Evolutionary conservation across 768 basidiomycete genomes (phyloP).

Genomic region (Termitomyces sp.): DNA sequence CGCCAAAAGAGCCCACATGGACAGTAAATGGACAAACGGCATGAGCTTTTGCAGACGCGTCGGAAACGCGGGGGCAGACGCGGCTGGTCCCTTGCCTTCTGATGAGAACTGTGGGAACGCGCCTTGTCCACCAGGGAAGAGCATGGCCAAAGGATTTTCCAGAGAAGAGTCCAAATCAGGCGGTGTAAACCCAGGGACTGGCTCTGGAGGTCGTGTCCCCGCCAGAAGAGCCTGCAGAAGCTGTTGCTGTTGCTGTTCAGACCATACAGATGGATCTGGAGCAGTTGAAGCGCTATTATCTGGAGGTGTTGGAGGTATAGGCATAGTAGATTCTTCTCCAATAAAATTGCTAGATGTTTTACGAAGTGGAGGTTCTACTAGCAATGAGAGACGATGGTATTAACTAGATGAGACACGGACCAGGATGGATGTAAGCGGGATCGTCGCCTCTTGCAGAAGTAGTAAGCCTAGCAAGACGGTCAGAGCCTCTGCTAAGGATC

Average conservation of each 20-base stretch:
- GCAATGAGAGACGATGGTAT: neutral
- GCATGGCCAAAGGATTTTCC: constrained; percentile 47
- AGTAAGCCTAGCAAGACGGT: constrained; percentile 78
- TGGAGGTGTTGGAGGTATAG: constrained; percentile 27
- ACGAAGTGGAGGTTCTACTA: constrained; percentile 36
- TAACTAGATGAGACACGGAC: constrained; percentile 25
- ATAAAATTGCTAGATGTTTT: constrained; percentile 33
- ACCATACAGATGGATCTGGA: constrained; percentile 60
- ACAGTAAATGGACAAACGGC: constrained; percentile 62
- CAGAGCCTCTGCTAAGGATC: constrained; percentile 66
- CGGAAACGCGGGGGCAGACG: constrained; percentile 20
- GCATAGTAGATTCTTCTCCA: constrained; percentile 45
- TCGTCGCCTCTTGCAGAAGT: constrained; percentile 72
- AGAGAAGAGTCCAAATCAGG: constrained; percentile 23
- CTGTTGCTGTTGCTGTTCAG: constrained; percentile 64
- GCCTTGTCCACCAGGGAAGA: constrained; percentile 23
- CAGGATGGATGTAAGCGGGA: constrained; percentile 48
- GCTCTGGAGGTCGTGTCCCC: constrained; percentile 15
- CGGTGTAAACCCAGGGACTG: constrained; percentile 12
- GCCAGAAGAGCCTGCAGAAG: constrained; percentile 65
- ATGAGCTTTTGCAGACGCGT: constrained; percentile 56
- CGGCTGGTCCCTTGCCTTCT: constrained; percentile 24
- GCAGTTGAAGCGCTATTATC: constrained; percentile 18
- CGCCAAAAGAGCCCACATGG: constrained; percentile 60
- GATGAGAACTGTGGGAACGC: constrained; percentile 18